Conservation (phyloP, 495 filamentous ascomycete species). For the Gamarada debralockiae region DNA sequence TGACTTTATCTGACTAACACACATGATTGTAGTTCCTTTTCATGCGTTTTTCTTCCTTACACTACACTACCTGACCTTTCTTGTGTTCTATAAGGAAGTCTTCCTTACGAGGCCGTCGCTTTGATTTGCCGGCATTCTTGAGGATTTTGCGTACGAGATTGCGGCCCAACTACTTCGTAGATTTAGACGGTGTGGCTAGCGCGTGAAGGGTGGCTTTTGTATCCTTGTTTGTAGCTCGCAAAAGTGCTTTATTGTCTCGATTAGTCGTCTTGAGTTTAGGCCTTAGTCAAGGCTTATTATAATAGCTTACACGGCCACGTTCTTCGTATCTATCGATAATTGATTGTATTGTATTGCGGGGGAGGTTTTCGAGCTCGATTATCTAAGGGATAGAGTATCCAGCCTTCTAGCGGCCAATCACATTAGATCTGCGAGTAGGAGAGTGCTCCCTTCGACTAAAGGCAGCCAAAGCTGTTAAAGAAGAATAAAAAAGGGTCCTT, state of each 20-base stretch:
- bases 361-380: too few species aligned
- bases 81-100: background rate
- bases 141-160: conserved; percentile 4
- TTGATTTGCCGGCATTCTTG: conserved; percentile 3
- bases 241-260: conserved; percentile 2
- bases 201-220: background rate
- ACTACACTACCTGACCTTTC: background rate
- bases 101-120: conserved; percentile 12
- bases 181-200: conserved; percentile 8
- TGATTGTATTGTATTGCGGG: too few species aligned
- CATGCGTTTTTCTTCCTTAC: background rate
- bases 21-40: conserved; percentile 7
- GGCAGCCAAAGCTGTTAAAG: too few species aligned
- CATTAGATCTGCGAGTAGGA: too few species aligned
- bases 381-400: too few species aligned
- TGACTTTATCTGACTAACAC: conserved; percentile 7
- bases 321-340: too few species aligned
- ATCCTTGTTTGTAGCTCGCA: conserved; percentile 33
- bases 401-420: too few species aligned
- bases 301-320: too few species aligned
- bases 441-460: too few species aligned
- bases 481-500: too few species aligned
- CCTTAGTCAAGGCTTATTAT: too few species aligned
- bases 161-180: background rate
- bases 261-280: background rate